Percentiles rank a stretch among this genome's conserved stretches.
These are phyloP conservation scores for Uronychia binucleata DNA, from an alignment of 73 alveolate genomes.

Conservation along the genomic window DNA sequence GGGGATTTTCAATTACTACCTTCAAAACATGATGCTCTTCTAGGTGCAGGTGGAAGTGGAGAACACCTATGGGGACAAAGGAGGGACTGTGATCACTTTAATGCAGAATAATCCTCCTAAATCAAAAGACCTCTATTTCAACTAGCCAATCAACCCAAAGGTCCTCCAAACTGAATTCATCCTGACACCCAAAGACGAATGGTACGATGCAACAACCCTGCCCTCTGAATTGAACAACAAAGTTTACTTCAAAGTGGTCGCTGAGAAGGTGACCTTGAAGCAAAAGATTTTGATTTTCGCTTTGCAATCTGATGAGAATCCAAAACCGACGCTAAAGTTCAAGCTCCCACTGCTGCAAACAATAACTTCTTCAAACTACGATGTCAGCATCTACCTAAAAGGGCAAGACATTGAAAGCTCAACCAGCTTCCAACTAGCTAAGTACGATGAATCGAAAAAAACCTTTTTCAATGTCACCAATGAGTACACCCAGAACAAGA, in stretches of 20 bases:
- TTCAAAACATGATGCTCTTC: constrained; percentile 10
- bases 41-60: constrained; percentile 16
- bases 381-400: neutral
- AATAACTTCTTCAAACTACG: neutral
- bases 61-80: constrained; percentile 6
- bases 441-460: neutral
- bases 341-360: neutral
- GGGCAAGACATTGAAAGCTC: neutral
- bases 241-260: neutral
- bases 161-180: neutral
- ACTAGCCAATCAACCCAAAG: neutral
- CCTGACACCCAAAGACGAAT: neutral
- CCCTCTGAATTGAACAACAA: neutral
- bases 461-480: neutral
- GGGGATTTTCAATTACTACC: constrained; percentile 31
- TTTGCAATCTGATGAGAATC: neutral
- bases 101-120: constrained; percentile 26
- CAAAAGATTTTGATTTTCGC: constrained; percentile 20
- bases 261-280: neutral
- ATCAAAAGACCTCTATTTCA: constrained; percentile 3
- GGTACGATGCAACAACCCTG: constrained; percentile 18
- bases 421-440: neutral
- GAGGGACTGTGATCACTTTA: constrained; percentile 10
- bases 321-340: neutral
- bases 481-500: constrained; percentile 4